phyloP scores from a whole-genome alignment of 2,329 filamentous ascomycete species.

The Geosmithia putterillii region DNA sequence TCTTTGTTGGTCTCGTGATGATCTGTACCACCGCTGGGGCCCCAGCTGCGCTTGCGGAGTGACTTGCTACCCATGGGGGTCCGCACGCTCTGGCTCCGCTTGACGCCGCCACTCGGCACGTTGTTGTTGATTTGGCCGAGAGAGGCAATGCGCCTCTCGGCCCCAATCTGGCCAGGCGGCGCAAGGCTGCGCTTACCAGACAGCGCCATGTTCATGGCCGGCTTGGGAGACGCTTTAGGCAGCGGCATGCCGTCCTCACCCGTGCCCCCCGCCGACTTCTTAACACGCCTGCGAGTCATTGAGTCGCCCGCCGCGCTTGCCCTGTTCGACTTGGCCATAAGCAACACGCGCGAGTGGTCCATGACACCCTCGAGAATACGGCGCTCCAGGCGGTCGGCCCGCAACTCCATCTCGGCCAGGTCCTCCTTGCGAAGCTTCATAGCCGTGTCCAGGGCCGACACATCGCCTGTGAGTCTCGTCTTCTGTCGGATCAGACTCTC shows the following conservation, averaged over 20 bases:
- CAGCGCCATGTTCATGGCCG: constrained; percentile 41
- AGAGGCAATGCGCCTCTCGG: constrained; percentile 73
- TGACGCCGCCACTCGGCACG: constrained; percentile 49
- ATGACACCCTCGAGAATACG: constrained; percentile 92
- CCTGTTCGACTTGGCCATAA: constrained; percentile 56
- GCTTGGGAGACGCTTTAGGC: constrained; percentile 11
- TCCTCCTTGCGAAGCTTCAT: constrained; percentile 82
- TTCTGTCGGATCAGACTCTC: constrained; percentile 70
- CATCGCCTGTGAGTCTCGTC: constrained; percentile 67
- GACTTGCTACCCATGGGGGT: constrained; percentile 34
- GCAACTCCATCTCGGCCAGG: constrained; percentile 77
- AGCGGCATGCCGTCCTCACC: not conserved
- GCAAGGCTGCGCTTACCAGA: constrained; percentile 35
- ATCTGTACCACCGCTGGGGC: constrained; percentile 30
- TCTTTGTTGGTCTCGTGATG: constrained; percentile 46
- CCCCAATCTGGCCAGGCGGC: constrained; percentile 34
- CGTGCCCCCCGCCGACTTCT: constrained; percentile 17
- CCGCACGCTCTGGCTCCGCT: constrained; percentile 68
- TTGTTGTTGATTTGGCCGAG: constrained; percentile 84
- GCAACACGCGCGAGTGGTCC: constrained; percentile 84
- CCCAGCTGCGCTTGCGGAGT: constrained; percentile 60
- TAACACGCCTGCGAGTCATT: constrained; percentile 46
- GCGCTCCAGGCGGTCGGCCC: constrained; percentile 80
- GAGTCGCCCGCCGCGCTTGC: constrained; percentile 30
- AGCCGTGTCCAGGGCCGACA: constrained; percentile 84